These are phyloP conservation scores for Colletotrichum sp. DNA, from an alignment of 2,329 filamentous ascomycete genomes.

Conservation along the genomic window DNA sequence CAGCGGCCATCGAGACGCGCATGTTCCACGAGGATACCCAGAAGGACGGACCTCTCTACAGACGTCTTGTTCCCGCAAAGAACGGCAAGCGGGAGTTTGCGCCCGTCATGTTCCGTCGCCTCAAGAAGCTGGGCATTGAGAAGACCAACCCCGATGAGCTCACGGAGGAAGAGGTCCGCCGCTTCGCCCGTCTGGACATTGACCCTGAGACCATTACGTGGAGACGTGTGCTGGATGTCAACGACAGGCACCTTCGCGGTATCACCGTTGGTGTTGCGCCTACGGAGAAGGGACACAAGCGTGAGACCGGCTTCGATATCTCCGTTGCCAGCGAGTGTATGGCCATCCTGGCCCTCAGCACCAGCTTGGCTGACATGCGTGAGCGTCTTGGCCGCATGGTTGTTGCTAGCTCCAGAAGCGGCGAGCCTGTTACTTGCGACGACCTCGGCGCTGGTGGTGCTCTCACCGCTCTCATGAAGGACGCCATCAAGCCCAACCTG, in stretches of 20 bases:
- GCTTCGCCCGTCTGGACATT: conserved; percentile 94
- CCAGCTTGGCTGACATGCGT: conserved; percentile 84
- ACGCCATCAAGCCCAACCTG: conserved; percentile 97
- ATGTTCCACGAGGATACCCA: conserved; percentile 99
- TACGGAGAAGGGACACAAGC: conserved; percentile 87
- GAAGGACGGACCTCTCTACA: conserved; percentile 87
- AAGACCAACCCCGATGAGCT: conserved; percentile 94
- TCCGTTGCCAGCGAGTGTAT: conserved; percentile 98
- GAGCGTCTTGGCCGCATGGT: conserved; percentile 96
- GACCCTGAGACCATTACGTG: conserved; percentile 97
- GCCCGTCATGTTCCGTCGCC: conserved; percentile 88
- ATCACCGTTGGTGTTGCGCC: conserved; percentile 87
- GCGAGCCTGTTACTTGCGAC: conserved; percentile 94
- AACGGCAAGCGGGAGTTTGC: conserved; percentile 88
- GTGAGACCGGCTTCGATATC: conserved; percentile 95
- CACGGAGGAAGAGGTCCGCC: conserved; percentile 84
- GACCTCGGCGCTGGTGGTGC: conserved; percentile 94
- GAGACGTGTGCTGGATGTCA: conserved; percentile 95
- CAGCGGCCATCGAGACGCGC: conserved; percentile 94
- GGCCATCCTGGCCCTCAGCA: conserved; percentile 95
- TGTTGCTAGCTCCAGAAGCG: conserved; percentile 82
- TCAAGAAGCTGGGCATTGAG: conserved; percentile 94
- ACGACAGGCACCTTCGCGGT: conserved; percentile 90
- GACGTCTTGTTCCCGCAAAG: conserved; percentile 85
- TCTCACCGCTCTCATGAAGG: conserved; percentile 92